Percentiles rank a stretch among this genome's conserved stretches.
Evolutionary conservation across 83 land plant species (phyloP).

Genomic region (Larix sibirica): DNA sequence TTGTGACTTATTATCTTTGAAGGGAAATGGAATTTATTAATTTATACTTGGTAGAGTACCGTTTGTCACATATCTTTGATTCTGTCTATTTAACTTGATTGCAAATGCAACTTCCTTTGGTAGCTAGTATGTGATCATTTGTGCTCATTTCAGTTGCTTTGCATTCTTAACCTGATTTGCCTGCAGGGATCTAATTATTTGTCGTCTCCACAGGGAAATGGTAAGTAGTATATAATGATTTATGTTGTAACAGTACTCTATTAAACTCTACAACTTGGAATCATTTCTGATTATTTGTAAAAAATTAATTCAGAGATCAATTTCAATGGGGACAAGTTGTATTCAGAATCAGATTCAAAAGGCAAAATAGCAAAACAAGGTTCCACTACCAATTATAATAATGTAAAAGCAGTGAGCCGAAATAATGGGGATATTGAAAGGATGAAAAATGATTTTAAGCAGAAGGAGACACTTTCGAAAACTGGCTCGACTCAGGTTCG

Average conservation of each 20-base stretch:
- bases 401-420: not conserved
- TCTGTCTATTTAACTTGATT: too few species aligned
- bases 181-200: not conserved
- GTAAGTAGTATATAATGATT: not conserved
- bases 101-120: too few species aligned
- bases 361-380: not conserved
- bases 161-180: too few species aligned
- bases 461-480: constrained; percentile 13
- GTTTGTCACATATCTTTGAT: too few species aligned
- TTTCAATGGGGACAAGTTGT: not conserved
- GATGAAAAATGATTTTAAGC: not conserved
- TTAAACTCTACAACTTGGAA: too few species aligned
- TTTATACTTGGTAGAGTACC: too few species aligned
- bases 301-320: not conserved
- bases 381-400: not conserved
- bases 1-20: too few species aligned
- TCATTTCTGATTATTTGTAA: constrained; percentile 1
- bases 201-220: not conserved
- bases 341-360: not conserved
- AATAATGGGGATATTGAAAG: not conserved
- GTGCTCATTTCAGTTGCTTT: too few species aligned
- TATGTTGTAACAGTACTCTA: not conserved
- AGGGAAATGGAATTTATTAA: too few species aligned
- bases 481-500: constrained; percentile 4
- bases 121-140: too few species aligned